Evolutionary conservation across 1,139 yeast genomes (phyloP).

Genomic region (Blastobotrys apis): DNA sequence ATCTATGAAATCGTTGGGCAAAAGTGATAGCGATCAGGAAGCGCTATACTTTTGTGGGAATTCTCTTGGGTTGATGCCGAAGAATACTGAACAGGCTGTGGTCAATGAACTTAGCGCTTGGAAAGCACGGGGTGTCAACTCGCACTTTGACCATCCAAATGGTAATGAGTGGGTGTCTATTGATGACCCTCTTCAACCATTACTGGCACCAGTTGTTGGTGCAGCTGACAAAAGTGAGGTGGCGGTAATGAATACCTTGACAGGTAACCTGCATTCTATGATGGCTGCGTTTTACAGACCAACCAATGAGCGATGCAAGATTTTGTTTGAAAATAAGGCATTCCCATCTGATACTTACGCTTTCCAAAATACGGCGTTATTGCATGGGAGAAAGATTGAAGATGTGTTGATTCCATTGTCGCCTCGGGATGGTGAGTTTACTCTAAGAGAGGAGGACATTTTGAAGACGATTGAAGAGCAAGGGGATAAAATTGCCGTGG

Average conservation of each 20-base stretch:
- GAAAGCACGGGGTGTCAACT: constrained; percentile 73
- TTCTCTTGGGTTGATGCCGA: constrained; percentile 87
- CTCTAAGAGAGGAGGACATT: constrained; percentile 61
- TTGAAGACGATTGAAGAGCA: constrained; percentile 50
- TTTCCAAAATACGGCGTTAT: constrained; percentile 62
- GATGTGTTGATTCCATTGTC: constrained; percentile 60
- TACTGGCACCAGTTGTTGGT: constrained; percentile 71
- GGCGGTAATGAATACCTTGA: constrained; percentile 82
- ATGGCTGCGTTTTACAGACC: constrained; percentile 75
- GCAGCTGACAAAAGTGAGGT: constrained; percentile 62
- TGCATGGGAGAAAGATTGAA: constrained; percentile 56
- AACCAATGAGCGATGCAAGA: constrained; percentile 52
- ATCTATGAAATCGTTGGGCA: constrained; percentile 51
- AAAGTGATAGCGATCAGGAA: constrained; percentile 26
- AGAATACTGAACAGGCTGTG: constrained; percentile 52
- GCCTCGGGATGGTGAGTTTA: constrained; percentile 54
- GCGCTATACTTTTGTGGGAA: constrained; percentile 79
- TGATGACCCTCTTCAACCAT: constrained; percentile 68
- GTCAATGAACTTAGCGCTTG: constrained; percentile 73
- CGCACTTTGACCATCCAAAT: constrained; percentile 60
- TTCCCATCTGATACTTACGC: constrained; percentile 94
- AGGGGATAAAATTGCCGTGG: constrained; percentile 63
- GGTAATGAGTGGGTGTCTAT: constrained; percentile 76
- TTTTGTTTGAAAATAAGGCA: constrained; percentile 78
- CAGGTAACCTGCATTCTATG: constrained; percentile 74